phyloP scores from a whole-genome alignment of 371 early-diverging fungal genomes.

The Mucor mucedo region DNA sequence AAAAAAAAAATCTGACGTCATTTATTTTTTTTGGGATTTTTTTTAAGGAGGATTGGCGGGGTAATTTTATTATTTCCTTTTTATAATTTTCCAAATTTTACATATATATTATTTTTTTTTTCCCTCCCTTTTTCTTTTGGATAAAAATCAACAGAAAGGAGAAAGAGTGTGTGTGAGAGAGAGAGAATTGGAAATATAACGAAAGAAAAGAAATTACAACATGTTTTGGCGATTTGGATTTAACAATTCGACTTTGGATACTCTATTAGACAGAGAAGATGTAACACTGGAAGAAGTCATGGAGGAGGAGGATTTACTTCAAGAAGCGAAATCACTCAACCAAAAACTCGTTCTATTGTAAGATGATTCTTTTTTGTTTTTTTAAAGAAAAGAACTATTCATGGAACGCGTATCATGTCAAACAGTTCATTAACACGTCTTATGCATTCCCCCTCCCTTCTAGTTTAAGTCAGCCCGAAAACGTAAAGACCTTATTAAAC shows the following conservation, averaged over 20 bases:
- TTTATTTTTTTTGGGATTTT: too few species aligned
- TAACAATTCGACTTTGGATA: slow-evolving; percentile 74
- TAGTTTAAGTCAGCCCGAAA: slow-evolving; percentile 68
- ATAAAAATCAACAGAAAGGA: too few species aligned
- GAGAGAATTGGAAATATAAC: too few species aligned
- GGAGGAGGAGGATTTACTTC: slow-evolving; percentile 82
- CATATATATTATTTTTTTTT: too few species aligned
- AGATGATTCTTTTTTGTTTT: slow-evolving; percentile 3
- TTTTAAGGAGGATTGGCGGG: too few species aligned
- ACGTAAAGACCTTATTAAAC: slow-evolving; percentile 62
- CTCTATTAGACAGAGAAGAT: slow-evolving; percentile 75
- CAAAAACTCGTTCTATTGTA: slow-evolving; percentile 81
- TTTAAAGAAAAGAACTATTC: too few species aligned
- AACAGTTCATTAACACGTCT: too few species aligned
- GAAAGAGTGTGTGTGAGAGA: too few species aligned
- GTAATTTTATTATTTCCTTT: too few species aligned
- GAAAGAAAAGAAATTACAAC: background rate
- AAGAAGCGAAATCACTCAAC: slow-evolving; percentile 84
- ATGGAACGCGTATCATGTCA: background rate
- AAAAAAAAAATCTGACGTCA: too few species aligned
- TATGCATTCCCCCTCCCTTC: background rate
- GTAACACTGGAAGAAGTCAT: slow-evolving; percentile 76
- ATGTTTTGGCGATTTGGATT: slow-evolving; percentile 86
- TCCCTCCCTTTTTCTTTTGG: too few species aligned
- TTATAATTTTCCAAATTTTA: too few species aligned